Evolutionary conservation across 2,329 filamentous ascomycete genomes (phyloP).

Genomic region (Gliomastix tumulicola): DNA sequence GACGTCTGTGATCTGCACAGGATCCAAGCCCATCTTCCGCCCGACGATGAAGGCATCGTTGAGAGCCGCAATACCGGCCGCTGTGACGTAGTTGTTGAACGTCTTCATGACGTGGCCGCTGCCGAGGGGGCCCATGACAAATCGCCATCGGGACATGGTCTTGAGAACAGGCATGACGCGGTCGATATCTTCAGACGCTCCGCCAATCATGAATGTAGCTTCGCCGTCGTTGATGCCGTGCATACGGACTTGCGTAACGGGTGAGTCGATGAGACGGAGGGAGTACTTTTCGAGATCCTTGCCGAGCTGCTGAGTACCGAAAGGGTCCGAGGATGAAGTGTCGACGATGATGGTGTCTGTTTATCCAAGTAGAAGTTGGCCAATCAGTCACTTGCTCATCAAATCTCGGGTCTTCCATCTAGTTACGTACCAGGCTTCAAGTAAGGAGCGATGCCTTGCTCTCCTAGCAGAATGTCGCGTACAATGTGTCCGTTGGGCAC

Average conservation of each 20-base stretch:
- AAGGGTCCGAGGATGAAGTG: slow-evolving; percentile 1
- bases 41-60: slow-evolving; percentile 3
- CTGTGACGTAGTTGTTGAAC: slow-evolving; percentile 3
- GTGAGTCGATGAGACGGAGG: slow-evolving; percentile 1
- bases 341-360: background rate
- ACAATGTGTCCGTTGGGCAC: slow-evolving; percentile 2
- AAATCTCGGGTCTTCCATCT: background rate
- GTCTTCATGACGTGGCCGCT: slow-evolving; percentile 2
- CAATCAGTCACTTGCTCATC: background rate
- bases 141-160: slow-evolving; percentile 3
- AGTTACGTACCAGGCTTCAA: background rate
- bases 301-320: slow-evolving; percentile 1
- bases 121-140: slow-evolving; percentile 1
- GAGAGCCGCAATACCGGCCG: slow-evolving; percentile 1
- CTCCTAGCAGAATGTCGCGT: slow-evolving; percentile 1
- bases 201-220: slow-evolving; percentile 1
- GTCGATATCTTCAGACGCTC: slow-evolving; percentile 1
- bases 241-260: slow-evolving; percentile 2
- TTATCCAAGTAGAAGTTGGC: background rate
- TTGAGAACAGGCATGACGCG: background rate
- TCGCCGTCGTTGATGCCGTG: slow-evolving; percentile 2
- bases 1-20: slow-evolving; percentile 1
- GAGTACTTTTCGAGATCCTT: slow-evolving; percentile 1
- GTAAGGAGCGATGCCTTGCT: slow-evolving; percentile 1
- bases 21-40: slow-evolving; percentile 1